Evolutionary conservation across 2,329 filamentous ascomycete species (phyloP).

Genomic region (Microcyclospora pomicola): DNA sequence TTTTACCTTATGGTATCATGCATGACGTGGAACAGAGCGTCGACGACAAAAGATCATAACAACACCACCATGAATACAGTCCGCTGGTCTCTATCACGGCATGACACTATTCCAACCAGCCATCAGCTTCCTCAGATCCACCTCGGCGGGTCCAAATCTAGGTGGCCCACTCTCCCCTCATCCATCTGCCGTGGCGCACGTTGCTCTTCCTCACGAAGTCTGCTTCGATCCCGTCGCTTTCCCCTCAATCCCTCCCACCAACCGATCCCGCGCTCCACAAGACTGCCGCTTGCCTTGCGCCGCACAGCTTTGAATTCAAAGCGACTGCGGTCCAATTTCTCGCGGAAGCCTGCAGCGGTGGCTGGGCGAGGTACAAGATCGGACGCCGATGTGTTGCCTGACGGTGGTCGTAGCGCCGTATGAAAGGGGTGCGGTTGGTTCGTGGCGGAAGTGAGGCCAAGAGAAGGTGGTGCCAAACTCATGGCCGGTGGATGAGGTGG

Average conservation of each 20-base stretch:
- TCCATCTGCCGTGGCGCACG: no score
- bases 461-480: constrained; percentile 11
- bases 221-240: no score
- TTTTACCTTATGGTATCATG: no score
- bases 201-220: no score
- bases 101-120: no score
- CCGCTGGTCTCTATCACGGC: no score
- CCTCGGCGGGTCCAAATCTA: no score
- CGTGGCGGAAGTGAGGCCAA: constrained; percentile 12
- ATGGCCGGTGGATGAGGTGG: not conserved
- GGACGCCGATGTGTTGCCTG: not conserved
- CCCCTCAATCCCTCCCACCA: constrained; percentile 12
- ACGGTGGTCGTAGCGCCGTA: not conserved
- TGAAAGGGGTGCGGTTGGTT: not conserved
- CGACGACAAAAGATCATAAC: no score
- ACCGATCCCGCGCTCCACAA: constrained; percentile 10
- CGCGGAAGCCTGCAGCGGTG: constrained; percentile 13
- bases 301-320: constrained; percentile 23
- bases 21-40: no score
- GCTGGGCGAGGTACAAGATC: constrained; percentile 7
- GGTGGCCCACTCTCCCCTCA: no score
- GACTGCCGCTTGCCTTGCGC: constrained; percentile 15
- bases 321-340: constrained; percentile 19
- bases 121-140: no score
- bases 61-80: no score